Evolutionary conservation across 148 eudicot genomes (phyloP).

Genomic region (Rhododendron williamsianum): DNA sequence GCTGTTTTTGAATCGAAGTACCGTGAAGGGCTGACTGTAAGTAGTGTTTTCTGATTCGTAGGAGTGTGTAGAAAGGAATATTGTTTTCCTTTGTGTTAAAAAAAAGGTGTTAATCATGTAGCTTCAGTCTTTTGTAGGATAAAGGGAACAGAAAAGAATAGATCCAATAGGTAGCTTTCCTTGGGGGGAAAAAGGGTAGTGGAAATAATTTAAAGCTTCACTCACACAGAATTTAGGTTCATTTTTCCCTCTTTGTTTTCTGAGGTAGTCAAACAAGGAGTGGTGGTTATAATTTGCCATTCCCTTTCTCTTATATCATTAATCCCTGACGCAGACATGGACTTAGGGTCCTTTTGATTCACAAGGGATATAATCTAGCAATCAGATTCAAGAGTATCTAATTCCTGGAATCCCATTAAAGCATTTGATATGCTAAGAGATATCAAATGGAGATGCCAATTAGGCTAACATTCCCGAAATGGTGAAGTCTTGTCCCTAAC

Average conservation of each 20-base stretch:
- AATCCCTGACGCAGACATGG: not conserved
- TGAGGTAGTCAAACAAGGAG: not conserved
- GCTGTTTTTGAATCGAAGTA: slow-evolving; percentile 77
- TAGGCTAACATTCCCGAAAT: not conserved
- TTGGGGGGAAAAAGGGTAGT: not conserved
- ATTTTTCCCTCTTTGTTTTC: not conserved
- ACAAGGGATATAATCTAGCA: not conserved
- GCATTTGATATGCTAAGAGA: not conserved
- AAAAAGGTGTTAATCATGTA: not conserved
- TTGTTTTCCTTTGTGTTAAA: not conserved
- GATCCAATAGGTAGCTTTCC: not conserved
- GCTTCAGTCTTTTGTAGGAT: not conserved
- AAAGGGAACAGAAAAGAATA: not conserved
- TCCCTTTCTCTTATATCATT: not conserved
- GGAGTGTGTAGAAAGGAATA: not conserved
- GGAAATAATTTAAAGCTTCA: not conserved
- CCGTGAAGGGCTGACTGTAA: slow-evolving; percentile 81
- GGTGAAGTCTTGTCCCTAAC: not conserved
- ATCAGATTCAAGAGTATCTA: not conserved
- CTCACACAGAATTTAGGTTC: too few relatives aligned
- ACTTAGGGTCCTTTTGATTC: not conserved
- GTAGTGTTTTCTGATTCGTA: slow-evolving; percentile 16
- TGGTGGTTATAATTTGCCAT: not conserved
- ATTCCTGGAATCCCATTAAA: too few relatives aligned
- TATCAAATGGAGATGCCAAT: not conserved